Base-by-base conservation (phyloP, 257 asterid genomes). In the Fraxinus pennsylvanica region DNA sequence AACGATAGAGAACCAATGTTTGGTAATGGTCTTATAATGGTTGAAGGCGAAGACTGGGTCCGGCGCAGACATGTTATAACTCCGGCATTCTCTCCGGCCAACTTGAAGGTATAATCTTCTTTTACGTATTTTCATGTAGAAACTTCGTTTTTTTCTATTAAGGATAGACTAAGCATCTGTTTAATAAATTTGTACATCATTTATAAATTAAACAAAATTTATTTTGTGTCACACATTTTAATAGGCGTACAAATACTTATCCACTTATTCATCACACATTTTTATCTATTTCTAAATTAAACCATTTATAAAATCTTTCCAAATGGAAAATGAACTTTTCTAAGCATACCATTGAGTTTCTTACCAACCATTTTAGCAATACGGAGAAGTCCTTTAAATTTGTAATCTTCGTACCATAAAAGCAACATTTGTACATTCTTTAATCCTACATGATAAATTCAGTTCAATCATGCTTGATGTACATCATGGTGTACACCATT, bases 21-120 rank as follows among this genome's bases (percentile, higher is more conserved):
- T 65, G 99, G 99, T 1, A 84, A 84, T 45, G 99, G 97, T 13
- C 88, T 93, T 3, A 15, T 91, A 35, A 95, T 92, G 98, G 92
- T 88, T 6, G 99, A 95, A 88, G 96, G 97, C 7, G 93, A 95
- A 33, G 96, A 92, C 30, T 95, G 99, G 99, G 96, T 95, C 67
- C 93, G 89, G 1, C 99, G 91, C 72, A 73, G 99, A 25, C 96
- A 89, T 82, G 69, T 83, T 69, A 88, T 90, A 36, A 93, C 97
- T 36, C 99, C 99, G 0, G 99, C 99, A 15, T 95, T 95, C 80
- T 75, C 92, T 69, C 92, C 91, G 0, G 33, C 91, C 76, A 91
- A 89, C 90, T 83, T 95, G 80, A 95, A 90, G 97, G 99, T 91
- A 76, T 15, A 47, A 0, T 14, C n/a, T 47, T 13, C 13, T 10